These are phyloP conservation scores for Perkinsus marinus DNA, from an alignment of 169 alveolate genomes.

Conservation along the genomic window DNA sequence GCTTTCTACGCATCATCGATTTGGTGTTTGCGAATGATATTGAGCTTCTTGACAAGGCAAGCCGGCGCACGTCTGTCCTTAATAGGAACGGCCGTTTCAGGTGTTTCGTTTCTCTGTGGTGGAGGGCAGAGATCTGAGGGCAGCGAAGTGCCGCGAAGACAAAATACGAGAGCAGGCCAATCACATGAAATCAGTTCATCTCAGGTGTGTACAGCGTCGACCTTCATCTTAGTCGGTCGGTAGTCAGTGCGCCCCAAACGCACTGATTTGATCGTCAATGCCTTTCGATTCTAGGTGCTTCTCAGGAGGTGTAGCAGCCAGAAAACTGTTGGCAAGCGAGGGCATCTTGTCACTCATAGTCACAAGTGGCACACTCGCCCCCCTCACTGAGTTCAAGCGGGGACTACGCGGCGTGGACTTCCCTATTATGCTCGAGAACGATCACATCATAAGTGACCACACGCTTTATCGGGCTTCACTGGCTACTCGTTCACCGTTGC, in stretches of 20 bases:
- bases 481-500: slow-evolving; percentile 22
- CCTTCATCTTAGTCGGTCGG: too few species aligned
- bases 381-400: slow-evolving; percentile 66
- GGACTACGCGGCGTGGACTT: slow-evolving; percentile 70
- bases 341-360: slow-evolving; percentile 45
- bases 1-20: not conserved
- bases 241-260: too few species aligned
- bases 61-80: not conserved
- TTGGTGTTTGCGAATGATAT: not conserved
- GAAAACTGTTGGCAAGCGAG: not conserved
- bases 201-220: not conserved
- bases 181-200: not conserved
- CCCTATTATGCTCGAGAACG: slow-evolving; percentile 67
- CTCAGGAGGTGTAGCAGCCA: not conserved
- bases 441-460: slow-evolving; percentile 71
- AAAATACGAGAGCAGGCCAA: not conserved
- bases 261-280: not conserved
- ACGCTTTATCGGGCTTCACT: slow-evolving; percentile 33
- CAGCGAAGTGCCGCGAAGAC: not conserved
- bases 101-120: not conserved
- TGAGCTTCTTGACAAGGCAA: not conserved
- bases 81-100: not conserved
- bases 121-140: not conserved
- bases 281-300: not conserved
- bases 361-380: slow-evolving; percentile 88